phyloP scores from a whole-genome alignment of 2,329 filamentous ascomycete genomes.

The Penicillium sp. region DNA sequence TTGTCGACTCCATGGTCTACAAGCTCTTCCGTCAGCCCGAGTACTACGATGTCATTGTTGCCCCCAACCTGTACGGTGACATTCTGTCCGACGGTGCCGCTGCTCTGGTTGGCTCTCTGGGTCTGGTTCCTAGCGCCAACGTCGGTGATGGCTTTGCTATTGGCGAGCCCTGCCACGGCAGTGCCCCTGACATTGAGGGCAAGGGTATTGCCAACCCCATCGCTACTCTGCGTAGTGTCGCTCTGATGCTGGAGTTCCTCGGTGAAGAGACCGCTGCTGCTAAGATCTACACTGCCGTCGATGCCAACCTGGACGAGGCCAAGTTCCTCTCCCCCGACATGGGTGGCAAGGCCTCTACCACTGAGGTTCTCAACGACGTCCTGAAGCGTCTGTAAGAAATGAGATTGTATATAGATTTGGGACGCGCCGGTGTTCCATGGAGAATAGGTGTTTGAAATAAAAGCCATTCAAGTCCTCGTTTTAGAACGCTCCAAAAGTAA shows the following conservation, averaged over 20 bases:
- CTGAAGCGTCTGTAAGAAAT: conserved; percentile 72
- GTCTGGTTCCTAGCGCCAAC: conserved; percentile 92
- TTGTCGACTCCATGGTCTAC: conserved; percentile 99
- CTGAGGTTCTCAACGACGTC: conserved; percentile 86
- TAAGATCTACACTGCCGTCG: conserved; percentile 87
- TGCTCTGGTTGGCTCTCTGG: conserved; percentile 87
- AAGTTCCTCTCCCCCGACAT: conserved; percentile 85
- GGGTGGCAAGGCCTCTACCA: conserved; percentile 82
- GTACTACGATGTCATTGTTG: conserved; percentile 97
- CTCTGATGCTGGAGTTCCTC: conserved; percentile 95
- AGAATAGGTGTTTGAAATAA: conserved; percentile 7
- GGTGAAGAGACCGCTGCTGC: conserved; percentile 84
- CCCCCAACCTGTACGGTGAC: conserved; percentile 96
- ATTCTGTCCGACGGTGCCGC: conserved; percentile 95
- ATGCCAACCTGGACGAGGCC: conserved; percentile 84
- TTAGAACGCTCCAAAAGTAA: not conserved
- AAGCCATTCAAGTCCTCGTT: conserved; percentile 2
- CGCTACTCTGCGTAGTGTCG: conserved; percentile 87
- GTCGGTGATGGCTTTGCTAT: conserved; percentile 94
- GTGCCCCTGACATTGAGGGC: conserved; percentile 93
- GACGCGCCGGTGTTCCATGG: conserved; percentile 3
- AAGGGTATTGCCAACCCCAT: conserved; percentile 94
- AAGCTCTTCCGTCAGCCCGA: conserved; percentile 97
- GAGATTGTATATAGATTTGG: conserved; percentile 20
- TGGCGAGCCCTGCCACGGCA: conserved; percentile 96